Conservation (phyloP, 345 rosid genomes). For the Hirschfeldia incana region DNA sequence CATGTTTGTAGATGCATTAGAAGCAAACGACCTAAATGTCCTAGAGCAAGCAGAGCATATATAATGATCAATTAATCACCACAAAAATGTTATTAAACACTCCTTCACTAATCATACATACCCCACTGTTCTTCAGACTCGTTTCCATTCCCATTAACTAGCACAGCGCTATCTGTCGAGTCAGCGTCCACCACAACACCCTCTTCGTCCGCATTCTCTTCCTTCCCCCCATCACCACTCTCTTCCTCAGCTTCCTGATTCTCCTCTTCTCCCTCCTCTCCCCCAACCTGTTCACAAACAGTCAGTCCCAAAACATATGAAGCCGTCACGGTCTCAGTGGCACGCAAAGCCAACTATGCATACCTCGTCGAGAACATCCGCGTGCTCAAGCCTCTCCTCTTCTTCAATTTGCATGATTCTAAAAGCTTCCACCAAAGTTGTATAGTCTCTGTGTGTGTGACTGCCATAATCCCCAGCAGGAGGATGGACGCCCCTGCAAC, state of each 20-base stretch:
- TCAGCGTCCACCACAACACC: conserved; percentile 87
- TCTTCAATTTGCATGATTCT: conserved; percentile 81
- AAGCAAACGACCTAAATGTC: neutral
- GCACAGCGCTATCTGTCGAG: conserved; percentile 82
- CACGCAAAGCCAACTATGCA: conserved; percentile 10
- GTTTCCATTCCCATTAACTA: conserved; percentile 86
- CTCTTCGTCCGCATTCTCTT: conserved; percentile 78
- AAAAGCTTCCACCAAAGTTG: conserved; percentile 83
- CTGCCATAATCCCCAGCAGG: conserved; percentile 65
- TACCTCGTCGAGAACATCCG: conserved; percentile 69
- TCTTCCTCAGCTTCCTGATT: conserved; percentile 68
- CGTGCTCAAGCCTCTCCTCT: conserved; percentile 69
- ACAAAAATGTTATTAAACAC: conserved; percentile 68
- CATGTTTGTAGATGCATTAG: neutral
- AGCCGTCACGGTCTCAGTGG: neutral
- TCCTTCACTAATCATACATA: conserved; percentile 78
- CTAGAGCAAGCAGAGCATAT: conserved; percentile 8
- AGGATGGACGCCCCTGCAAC: conserved; percentile 60
- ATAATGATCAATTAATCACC: conserved; percentile 74
- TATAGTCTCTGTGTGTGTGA: conserved; percentile 57
- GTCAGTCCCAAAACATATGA: neutral
- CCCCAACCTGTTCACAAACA: conserved; percentile 23
- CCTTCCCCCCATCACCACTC: conserved; percentile 51
- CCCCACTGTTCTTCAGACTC: conserved; percentile 94
- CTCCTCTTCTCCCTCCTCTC: conserved; percentile 28